Evolutionary conservation across 2,329 filamentous ascomycete species (phyloP).

Genomic region (Didymella exigua): DNA sequence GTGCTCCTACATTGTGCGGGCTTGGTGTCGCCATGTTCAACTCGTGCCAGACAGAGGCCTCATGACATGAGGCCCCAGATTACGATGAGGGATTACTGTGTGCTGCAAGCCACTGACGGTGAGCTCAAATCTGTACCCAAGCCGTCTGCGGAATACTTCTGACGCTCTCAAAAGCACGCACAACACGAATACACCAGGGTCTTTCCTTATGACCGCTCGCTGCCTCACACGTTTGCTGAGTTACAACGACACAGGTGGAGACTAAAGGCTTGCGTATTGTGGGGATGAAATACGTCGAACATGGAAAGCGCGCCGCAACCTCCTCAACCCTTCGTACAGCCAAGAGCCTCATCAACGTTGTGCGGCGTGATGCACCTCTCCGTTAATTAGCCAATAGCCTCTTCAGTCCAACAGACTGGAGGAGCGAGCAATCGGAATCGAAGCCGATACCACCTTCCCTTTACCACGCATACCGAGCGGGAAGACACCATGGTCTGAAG

Average conservation of each 20-base stretch:
- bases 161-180: conserved; percentile 23
- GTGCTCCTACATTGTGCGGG: background rate
- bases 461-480: background rate
- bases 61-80: background rate
- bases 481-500: background rate
- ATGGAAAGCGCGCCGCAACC: conserved; percentile 4
- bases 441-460: background rate
- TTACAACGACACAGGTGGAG: background rate
- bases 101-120: background rate
- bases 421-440: background rate
- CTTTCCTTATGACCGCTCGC: conserved; percentile 18
- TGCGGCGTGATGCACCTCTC: conserved; percentile 10
- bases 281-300: conserved; percentile 10
- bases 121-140: background rate
- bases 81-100: background rate
- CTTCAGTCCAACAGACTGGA: background rate
- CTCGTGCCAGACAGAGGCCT: background rate
- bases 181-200: conserved; percentile 37
- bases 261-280: conserved; percentile 12
- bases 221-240: conserved; percentile 22
- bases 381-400: background rate
- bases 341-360: conserved; percentile 29
- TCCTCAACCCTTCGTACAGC: conserved; percentile 13
- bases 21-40: background rate
- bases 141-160: background rate